These are phyloP conservation scores for Entamoeba invadens DNA, from an alignment of 208 protist species.

Conservation along the genomic window DNA sequence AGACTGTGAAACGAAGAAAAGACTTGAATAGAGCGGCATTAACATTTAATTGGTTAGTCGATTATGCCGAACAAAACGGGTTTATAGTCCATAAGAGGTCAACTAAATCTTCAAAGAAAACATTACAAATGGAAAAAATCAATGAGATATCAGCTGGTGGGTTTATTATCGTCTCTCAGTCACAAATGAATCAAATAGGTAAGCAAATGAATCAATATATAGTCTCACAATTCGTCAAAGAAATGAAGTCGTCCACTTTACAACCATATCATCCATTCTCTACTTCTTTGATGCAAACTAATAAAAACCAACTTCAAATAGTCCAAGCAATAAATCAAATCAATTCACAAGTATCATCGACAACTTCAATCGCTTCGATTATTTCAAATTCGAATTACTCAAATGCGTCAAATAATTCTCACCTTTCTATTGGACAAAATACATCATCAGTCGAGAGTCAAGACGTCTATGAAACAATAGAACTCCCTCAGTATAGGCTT, in stretches of 20 bases:
- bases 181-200: not conserved
- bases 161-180: not conserved
- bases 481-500: too few relatives aligned
- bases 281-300: not conserved
- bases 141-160: not conserved
- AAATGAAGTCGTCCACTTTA: not conserved
- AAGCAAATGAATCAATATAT: not conserved
- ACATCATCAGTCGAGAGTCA: too few relatives aligned
- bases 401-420: too few relatives aligned
- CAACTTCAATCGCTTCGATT: too few relatives aligned
- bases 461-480: too few relatives aligned
- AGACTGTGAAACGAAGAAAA: not conserved
- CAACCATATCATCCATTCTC: not conserved
- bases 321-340: not conserved
- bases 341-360: too few relatives aligned
- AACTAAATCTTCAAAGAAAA: not conserved
- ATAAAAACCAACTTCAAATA: not conserved
- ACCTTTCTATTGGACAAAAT: too few relatives aligned
- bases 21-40: not conserved
- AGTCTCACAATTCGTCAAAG: not conserved
- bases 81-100: not conserved
- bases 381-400: too few relatives aligned
- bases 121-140: not conserved
- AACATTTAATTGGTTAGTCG: not conserved
- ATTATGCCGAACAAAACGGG: not conserved